Evolutionary conservation across 805 yeast species (phyloP).

Genomic region (Cyberlindnera veronae): DNA sequence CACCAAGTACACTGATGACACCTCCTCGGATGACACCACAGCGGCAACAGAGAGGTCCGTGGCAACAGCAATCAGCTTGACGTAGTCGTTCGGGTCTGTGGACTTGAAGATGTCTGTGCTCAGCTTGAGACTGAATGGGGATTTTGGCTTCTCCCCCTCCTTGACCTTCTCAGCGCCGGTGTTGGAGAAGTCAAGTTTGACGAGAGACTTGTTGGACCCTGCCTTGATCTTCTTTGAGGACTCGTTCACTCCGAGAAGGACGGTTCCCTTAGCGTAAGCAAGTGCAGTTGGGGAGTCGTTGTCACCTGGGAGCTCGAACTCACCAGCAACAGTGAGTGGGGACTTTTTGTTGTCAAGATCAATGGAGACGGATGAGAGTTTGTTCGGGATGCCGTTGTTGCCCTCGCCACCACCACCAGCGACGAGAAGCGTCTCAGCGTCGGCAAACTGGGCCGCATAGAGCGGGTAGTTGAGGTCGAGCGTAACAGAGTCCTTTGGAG

Average conservation of each 20-base stretch:
- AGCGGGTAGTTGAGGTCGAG: slow-evolving; percentile 56
- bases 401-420: slow-evolving; percentile 98
- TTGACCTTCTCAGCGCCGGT: slow-evolving; percentile 1
- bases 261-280: slow-evolving; percentile 46
- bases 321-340: slow-evolving; percentile 57
- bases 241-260: slow-evolving; percentile 77
- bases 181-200: slow-evolving; percentile 44
- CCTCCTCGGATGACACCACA: slow-evolving; percentile 62
- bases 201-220: slow-evolving; percentile 65
- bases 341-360: slow-evolving; percentile 43
- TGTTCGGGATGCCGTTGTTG: slow-evolving; percentile 82
- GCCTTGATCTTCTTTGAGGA: slow-evolving; percentile 52
- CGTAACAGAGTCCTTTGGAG: slow-evolving; percentile 4
- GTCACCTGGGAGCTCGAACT: slow-evolving; percentile 52
- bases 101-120: slow-evolving; percentile 55
- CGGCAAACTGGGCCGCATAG: slow-evolving; percentile 70
- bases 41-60: slow-evolving; percentile 62
- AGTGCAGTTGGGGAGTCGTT: slow-evolving; percentile 90
- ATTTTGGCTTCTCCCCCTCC: slow-evolving; percentile 44
- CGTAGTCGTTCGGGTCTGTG: slow-evolving; percentile 49
- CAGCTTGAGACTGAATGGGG: slow-evolving; percentile 55
- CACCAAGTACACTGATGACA: slow-evolving; percentile 55
- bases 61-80: slow-evolving; percentile 55
- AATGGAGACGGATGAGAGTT: slow-evolving; percentile 61
- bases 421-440: slow-evolving; percentile 57